Evolutionary conservation across 768 basidiomycete species (phyloP), one percentile per base, ranked within the genome.

Genomic region (Neoboletus magnificus): DNA sequence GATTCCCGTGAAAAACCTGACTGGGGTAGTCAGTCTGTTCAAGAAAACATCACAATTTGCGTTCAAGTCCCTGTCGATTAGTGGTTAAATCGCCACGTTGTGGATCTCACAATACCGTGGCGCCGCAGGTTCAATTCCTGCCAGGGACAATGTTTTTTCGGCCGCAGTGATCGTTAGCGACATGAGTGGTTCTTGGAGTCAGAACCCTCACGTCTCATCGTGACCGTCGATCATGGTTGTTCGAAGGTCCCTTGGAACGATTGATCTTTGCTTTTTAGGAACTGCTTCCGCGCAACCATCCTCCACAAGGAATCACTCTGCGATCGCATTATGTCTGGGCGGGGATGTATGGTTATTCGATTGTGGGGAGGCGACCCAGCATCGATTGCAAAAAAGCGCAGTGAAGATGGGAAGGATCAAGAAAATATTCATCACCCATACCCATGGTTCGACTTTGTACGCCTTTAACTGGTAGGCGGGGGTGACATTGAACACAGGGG

Each of bases 341-440:
- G 77, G 82, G 18, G 83, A 88, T 74, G 82, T 89, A 52, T 92
- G 90, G 90, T 68, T 92, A 8, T 91, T 92, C 62, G 90, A 92
- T 66, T 92, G 90, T 67, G 90, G 90, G 22, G 90, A 92, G 70
- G 89, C 84, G 15, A 91, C 90, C 3, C 90, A 91, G 62, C 82
- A 87, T 63, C 89, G 84, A 62, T 62, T 92, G 5, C 88, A 91
- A 69, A 82, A 79, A 67, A 88, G 86, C 57, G 61, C 52, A 2
- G 77, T 93, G n/a, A 88, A 83, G 70, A 87, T 91, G 84, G 86
- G 89, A 30, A 85, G 71, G 65, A 86, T 93, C 46, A 79, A 81
- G 56, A 92, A 91, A 69, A 82, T 95, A 27, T 93, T 93, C 68
- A 84, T 94, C 56, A 93, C 93, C 1, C 93, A 95, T 72, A 88